Evolutionary conservation across 495 filamentous ascomycete species (phyloP).

Genomic region (Penicillium argentinense): DNA sequence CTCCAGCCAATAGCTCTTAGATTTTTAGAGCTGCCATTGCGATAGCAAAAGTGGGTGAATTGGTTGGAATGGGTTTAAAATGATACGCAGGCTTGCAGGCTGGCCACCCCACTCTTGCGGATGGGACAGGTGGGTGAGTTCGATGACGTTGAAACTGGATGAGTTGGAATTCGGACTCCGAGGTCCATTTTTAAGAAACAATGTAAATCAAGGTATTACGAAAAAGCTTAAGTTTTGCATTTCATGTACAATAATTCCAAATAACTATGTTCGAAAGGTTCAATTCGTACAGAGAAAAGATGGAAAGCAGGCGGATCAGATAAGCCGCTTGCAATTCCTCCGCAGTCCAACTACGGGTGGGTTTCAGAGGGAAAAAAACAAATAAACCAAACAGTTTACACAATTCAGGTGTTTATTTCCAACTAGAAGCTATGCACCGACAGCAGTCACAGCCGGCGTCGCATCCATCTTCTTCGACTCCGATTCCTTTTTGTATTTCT

Average conservation of each 20-base stretch:
- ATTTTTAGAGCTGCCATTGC: not conserved
- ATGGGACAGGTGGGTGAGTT: not conserved
- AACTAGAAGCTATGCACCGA: constrained; percentile 15
- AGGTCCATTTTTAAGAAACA: too few species aligned
- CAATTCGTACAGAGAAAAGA: not conserved
- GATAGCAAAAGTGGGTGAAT: constrained; percentile 1
- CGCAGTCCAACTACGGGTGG: too few species aligned
- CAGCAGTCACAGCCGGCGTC: constrained; percentile 9
- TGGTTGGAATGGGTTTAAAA: too few species aligned
- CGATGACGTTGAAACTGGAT: not conserved
- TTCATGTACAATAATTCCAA: too few species aligned
- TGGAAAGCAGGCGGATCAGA: too few species aligned
- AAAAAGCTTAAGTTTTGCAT: too few species aligned
- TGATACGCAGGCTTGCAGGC: not conserved
- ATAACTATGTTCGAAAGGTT: too few species aligned
- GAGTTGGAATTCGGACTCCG: not conserved
- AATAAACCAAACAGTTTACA: too few species aligned
- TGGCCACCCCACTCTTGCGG: not conserved
- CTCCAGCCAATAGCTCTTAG: not conserved
- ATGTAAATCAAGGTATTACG: too few species aligned
- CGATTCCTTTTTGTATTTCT: constrained; percentile 33
- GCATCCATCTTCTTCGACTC: constrained; percentile 12
- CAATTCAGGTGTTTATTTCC: not conserved
- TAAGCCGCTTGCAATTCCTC: too few species aligned
- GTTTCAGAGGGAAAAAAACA: too few species aligned